These are phyloP conservation scores for Rhizopogon sp. DNA, from an alignment of 768 basidiomycete species.

Conservation along the genomic window DNA sequence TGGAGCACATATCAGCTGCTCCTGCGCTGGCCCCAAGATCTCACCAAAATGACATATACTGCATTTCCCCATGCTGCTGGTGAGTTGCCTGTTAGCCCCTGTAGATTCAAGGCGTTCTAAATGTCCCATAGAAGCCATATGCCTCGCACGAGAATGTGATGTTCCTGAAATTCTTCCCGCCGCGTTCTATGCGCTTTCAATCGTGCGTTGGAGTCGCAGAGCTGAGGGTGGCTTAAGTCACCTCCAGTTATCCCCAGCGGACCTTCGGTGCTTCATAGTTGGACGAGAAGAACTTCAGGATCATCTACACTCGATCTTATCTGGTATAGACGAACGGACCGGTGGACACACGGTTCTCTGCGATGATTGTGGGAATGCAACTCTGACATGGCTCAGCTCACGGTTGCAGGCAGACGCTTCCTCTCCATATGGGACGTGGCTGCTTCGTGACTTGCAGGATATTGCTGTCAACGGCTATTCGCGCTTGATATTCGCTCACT, in stretches of 20 bases:
- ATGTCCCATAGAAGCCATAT: constrained; percentile 25
- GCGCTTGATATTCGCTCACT: background rate
- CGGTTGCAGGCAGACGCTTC: constrained; percentile 5
- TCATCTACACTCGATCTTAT: constrained; percentile 12
- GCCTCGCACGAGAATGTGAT: constrained; percentile 29
- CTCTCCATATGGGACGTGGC: constrained; percentile 13
- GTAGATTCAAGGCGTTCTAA: background rate
- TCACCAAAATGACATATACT: constrained; percentile 20
- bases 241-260: constrained; percentile 20
- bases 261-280: constrained; percentile 26
- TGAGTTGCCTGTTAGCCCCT: constrained; percentile 6
- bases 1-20: constrained; percentile 20
- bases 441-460: constrained; percentile 16
- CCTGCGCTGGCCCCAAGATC: constrained; percentile 25
- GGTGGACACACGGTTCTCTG: constrained; percentile 1
- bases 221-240: constrained; percentile 27
- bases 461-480: constrained; percentile 1
- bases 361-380: background rate
- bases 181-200: constrained; percentile 35
- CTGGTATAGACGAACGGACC: background rate
- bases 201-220: constrained; percentile 21
- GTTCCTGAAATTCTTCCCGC: constrained; percentile 33
- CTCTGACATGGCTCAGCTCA: constrained; percentile 5
- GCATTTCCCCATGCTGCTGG: constrained; percentile 28
- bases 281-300: constrained; percentile 28